These are phyloP conservation scores for Candida sithepensis DNA, from an alignment of 805 yeast species.

Conservation along the genomic window DNA sequence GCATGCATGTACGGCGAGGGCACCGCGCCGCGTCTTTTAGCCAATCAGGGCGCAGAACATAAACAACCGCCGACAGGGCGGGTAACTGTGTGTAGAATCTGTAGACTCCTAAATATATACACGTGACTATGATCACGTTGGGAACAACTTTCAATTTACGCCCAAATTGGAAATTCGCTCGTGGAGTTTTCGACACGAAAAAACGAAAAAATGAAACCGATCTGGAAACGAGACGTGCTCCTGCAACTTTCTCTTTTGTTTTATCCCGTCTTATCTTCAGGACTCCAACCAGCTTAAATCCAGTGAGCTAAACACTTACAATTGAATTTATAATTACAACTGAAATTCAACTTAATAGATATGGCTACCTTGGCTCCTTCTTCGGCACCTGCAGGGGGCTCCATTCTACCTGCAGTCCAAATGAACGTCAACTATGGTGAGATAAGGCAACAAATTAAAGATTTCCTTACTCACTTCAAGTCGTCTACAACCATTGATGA, in stretches of 20 bases:
- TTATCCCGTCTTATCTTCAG: neutral
- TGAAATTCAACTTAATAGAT: neutral
- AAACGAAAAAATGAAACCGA: neutral
- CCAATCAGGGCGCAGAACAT: neutral
- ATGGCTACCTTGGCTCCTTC: slow-evolving; percentile 24
- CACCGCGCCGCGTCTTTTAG: neutral
- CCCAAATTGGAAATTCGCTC: neutral
- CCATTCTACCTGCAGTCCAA: slow-evolving; percentile 26
- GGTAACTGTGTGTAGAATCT: neutral
- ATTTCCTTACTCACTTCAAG: slow-evolving; percentile 68
- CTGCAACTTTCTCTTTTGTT: neutral
- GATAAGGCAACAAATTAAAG: slow-evolving; percentile 52
- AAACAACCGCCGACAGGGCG: neutral
- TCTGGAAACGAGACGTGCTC: neutral
- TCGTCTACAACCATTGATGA: slow-evolving; percentile 27
- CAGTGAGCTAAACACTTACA: no score
- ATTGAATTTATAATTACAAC: no score
- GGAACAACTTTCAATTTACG: neutral
- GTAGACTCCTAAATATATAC: no score
- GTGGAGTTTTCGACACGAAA: neutral
- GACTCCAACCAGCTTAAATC: neutral
- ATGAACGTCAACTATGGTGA: slow-evolving; percentile 57
- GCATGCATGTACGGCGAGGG: neutral
- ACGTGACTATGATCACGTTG: no score
- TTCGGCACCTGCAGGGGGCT: slow-evolving; percentile 15